phyloP scores from a whole-genome alignment of 2,329 filamentous ascomycete species.

The Stachybotrys echinatus region DNA sequence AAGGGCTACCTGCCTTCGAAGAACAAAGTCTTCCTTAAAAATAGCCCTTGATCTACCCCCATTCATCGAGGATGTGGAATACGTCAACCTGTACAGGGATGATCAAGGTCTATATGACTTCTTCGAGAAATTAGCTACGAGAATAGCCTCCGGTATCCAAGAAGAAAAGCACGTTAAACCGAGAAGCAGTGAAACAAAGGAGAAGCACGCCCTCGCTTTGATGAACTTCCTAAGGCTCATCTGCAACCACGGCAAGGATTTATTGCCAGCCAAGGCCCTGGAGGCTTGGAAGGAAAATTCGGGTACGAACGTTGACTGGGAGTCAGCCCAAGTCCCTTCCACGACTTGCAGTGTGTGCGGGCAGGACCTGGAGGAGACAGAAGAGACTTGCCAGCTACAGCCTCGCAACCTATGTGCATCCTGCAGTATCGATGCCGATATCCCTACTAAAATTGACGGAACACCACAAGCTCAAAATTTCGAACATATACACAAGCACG shows the following conservation, averaged over 20 bases:
- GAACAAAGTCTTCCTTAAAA: background rate
- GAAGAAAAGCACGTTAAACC: background rate
- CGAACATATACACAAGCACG: too few relatives aligned
- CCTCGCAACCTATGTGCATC: too few relatives aligned
- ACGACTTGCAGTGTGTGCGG: too few relatives aligned
- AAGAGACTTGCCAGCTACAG: too few relatives aligned
- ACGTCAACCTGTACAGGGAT: background rate
- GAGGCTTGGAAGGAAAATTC: slow-evolving; percentile 8
- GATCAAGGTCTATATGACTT: background rate
- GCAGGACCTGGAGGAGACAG: too few relatives aligned
- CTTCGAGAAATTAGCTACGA: background rate
- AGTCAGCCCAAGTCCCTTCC: background rate
- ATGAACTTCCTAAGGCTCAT: slow-evolving; percentile 20
- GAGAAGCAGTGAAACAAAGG: background rate
- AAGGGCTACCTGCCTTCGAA: background rate
- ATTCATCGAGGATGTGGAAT: background rate
- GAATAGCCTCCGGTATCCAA: background rate
- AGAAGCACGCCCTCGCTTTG: slow-evolving; percentile 14
- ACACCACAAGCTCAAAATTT: too few relatives aligned
- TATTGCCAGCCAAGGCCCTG: slow-evolving; percentile 11
- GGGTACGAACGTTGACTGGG: slow-evolving; percentile 3
- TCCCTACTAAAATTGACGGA: too few relatives aligned
- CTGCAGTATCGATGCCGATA: too few relatives aligned
- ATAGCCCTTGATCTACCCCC: background rate
- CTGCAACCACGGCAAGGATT: slow-evolving; percentile 21